Conservation (phyloP, 2,329 filamentous ascomycete genomes). For the Aspergillaceae sp. region DNA sequence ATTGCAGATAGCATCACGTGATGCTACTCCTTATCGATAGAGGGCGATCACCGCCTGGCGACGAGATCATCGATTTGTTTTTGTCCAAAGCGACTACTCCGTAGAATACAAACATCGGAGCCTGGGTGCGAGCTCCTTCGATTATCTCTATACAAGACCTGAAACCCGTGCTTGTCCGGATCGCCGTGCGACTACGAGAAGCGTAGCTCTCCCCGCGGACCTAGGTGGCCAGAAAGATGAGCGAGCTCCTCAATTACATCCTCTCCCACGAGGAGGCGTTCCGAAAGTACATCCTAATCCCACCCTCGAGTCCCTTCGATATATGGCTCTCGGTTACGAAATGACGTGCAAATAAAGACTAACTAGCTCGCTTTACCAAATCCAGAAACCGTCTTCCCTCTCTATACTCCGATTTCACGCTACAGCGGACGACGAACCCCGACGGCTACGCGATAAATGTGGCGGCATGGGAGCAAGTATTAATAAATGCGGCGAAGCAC, state of each 20-base stretch:
- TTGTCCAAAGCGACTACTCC: neutral
- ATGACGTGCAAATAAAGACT: neutral
- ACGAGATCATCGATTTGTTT: conserved; percentile 2
- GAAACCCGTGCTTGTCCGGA: neutral
- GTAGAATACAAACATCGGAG: neutral
- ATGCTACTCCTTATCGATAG: conserved; percentile 2
- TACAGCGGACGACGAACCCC: conserved; percentile 67
- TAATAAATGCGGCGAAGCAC: conserved; percentile 58
- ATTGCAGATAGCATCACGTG: neutral
- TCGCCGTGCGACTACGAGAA: neutral
- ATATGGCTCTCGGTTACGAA: neutral
- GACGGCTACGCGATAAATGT: conserved; percentile 79
- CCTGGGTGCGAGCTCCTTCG: neutral
- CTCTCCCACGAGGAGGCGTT: conserved; percentile 55
- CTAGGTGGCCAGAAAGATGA: conserved; percentile 18
- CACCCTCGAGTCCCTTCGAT: neutral
- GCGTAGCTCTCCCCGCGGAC: neutral
- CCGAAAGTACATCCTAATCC: conserved; percentile 39
- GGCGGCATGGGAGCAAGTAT: conserved; percentile 65
- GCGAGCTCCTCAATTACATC: conserved; percentile 60
- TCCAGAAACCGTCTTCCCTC: conserved; percentile 66
- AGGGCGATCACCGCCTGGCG: neutral
- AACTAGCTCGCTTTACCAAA: neutral
- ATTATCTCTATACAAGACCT: neutral
- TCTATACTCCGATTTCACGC: conserved; percentile 77